phyloP scores from a whole-genome alignment of 2,329 filamentous ascomycete genomes.

The Diaporthe humulicola region DNA sequence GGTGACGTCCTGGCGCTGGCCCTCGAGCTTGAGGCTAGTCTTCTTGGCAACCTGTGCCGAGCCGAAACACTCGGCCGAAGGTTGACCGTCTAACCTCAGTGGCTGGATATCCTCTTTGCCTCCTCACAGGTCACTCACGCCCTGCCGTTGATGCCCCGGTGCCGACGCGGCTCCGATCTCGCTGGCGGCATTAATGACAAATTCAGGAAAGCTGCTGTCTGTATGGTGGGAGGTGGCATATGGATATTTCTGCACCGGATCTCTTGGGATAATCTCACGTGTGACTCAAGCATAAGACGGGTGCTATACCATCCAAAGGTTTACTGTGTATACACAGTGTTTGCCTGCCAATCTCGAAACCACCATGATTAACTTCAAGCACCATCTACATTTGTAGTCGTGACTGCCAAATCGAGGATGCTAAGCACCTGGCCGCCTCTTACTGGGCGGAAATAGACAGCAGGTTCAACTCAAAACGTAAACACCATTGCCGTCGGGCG shows the following conservation, averaged over 20 bases:
- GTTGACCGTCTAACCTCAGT: neutral
- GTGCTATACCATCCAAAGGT: neutral
- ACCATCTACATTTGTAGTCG: neutral
- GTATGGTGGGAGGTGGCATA: neutral
- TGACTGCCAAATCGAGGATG: too few species aligned
- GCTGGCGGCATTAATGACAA: neutral
- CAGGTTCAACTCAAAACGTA: neutral
- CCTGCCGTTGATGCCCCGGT: slow-evolving; percentile 1
- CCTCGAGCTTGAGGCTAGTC: neutral
- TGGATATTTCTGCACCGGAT: neutral
- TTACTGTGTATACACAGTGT: neutral
- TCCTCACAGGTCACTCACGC: slow-evolving; percentile 14
- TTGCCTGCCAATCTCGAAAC: neutral
- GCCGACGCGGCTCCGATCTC: slow-evolving; percentile 20
- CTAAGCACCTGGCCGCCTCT: too few species aligned
- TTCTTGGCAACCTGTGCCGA: slow-evolving; percentile 8
- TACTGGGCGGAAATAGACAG: neutral
- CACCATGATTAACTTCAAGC: neutral
- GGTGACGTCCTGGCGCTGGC: neutral
- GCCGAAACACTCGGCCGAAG: slow-evolving; percentile 23
- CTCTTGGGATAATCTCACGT: neutral
- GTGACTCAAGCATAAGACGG: neutral
- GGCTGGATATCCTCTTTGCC: neutral
- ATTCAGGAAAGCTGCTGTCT: neutral
- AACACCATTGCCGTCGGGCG: neutral